These are phyloP conservation scores for Curvularia hawaiiensis DNA, from an alignment of 2,329 filamentous ascomycete genomes.

Conservation along the genomic window DNA sequence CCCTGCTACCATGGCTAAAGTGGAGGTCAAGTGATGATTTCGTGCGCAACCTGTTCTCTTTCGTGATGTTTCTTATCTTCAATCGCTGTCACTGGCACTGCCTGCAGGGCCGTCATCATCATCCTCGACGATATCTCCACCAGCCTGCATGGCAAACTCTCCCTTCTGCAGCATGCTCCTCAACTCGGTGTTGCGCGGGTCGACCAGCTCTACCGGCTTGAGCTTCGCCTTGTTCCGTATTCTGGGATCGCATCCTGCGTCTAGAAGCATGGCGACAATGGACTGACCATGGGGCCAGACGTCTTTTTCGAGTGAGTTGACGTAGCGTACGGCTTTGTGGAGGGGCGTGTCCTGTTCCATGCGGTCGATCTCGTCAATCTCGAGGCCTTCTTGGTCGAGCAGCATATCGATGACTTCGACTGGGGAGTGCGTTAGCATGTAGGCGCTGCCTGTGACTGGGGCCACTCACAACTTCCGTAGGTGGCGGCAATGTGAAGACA, in stretches of 20 bases:
- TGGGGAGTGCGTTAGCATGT: conserved; percentile 39
- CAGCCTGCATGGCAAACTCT: conserved; percentile 64
- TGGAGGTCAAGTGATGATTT: conserved; percentile 1
- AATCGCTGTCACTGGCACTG: conserved; percentile 56
- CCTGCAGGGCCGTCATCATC: conserved; percentile 55
- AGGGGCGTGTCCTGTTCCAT: conserved; percentile 78
- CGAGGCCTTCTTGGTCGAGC: conserved; percentile 81
- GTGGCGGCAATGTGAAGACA: conserved; percentile 88
- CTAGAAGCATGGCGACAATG: conserved; percentile 79
- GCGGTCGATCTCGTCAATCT: conserved; percentile 78
- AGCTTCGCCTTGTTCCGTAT: conserved; percentile 75
- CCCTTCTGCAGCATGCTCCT: conserved; percentile 69
- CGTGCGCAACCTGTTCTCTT: conserved; percentile 1
- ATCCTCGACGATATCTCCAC: conserved; percentile 56
- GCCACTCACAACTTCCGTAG: conserved; percentile 77
- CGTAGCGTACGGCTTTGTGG: conserved; percentile 77
- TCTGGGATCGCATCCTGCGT: conserved; percentile 71
- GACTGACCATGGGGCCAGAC: conserved; percentile 70
- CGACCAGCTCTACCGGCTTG: conserved; percentile 73
- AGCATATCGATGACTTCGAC: conserved; percentile 82
- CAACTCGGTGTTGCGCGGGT: conserved; percentile 70
- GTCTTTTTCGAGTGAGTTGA: conserved; percentile 68
- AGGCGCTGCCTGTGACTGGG: not conserved
- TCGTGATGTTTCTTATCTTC: conserved; percentile 4
- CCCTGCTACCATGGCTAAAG: conserved; percentile 4